Conservation (phyloP, 495 filamentous ascomycete species). For the Podospora anserina region DNA sequence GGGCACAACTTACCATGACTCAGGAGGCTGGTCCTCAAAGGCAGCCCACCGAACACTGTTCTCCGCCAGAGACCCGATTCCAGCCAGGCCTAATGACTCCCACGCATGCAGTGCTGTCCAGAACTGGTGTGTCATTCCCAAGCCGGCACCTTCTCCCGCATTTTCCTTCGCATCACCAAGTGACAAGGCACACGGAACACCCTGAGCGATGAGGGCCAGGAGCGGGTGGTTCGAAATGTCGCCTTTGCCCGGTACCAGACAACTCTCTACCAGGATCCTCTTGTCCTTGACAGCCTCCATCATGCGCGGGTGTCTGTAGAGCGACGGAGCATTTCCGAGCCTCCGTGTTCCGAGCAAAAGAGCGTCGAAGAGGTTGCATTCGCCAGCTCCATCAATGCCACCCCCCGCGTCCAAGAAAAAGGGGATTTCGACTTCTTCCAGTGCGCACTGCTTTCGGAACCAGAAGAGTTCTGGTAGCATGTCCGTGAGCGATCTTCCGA, state of each 20-base stretch:
- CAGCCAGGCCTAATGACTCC: slow-evolving; percentile 78
- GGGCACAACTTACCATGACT: slow-evolving; percentile 54
- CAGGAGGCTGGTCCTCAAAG: slow-evolving; percentile 70
- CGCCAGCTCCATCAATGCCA: slow-evolving; percentile 60
- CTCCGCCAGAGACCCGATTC: slow-evolving; percentile 80
- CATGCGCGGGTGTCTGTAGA: slow-evolving; percentile 89
- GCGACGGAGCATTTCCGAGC: slow-evolving; percentile 82
- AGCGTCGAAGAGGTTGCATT: slow-evolving; percentile 88
- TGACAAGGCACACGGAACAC: slow-evolving; percentile 70
- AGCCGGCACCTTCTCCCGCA: slow-evolving; percentile 64
- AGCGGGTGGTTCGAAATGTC: slow-evolving; percentile 77
- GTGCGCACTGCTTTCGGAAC: slow-evolving; percentile 81
- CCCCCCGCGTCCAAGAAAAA: slow-evolving; percentile 90
- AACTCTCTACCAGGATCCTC: slow-evolving; percentile 82
- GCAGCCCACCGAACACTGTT: slow-evolving; percentile 89
- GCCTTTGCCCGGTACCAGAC: slow-evolving; percentile 65
- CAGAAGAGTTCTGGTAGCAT: slow-evolving; percentile 82
- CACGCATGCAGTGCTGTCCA: slow-evolving; percentile 88
- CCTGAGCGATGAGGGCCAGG: slow-evolving; percentile 78
- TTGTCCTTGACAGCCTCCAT: slow-evolving; percentile 83
- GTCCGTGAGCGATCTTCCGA: slow-evolving; percentile 69
- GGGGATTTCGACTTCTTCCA: slow-evolving; percentile 79
- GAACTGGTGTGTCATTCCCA: slow-evolving; percentile 81
- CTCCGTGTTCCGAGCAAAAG: slow-evolving; percentile 81
- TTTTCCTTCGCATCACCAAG: slow-evolving; percentile 81